Evolutionary conservation across 2,329 filamentous ascomycete species (phyloP).

Genomic region (Fusarium keratoplasticum): DNA sequence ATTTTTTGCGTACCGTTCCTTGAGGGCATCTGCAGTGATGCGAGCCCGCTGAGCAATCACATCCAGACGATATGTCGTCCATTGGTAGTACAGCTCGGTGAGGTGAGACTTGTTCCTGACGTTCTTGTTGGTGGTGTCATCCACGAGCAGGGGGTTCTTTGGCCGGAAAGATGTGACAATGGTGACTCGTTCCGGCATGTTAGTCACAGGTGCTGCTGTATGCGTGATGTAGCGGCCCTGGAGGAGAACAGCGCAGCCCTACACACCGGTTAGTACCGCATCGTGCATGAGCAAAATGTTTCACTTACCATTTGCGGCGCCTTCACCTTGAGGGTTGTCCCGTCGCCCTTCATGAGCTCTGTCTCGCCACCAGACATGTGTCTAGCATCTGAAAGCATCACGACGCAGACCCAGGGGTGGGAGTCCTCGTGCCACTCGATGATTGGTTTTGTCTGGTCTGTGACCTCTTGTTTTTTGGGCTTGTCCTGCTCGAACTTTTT

Average conservation of each 20-base stretch:
- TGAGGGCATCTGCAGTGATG: conserved; percentile 33
- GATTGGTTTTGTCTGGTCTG: conserved; percentile 33
- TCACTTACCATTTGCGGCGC: conserved; percentile 38
- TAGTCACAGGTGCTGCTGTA: conserved; percentile 54
- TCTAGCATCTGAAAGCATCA: conserved; percentile 61
- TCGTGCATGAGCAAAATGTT: background rate
- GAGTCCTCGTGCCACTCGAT: conserved; percentile 61
- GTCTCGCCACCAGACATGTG: conserved; percentile 58
- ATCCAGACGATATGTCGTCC: conserved; percentile 44
- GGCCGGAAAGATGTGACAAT: conserved; percentile 60
- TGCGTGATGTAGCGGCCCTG: conserved; percentile 60
- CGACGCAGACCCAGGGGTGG: conserved; percentile 63
- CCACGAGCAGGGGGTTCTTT: conserved; percentile 52
- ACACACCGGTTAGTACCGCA: background rate
- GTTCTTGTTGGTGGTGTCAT: conserved; percentile 54
- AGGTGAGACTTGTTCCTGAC: conserved; percentile 42
- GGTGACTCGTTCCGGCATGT: conserved; percentile 57
- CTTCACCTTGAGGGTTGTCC: conserved; percentile 40
- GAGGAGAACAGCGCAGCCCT: conserved; percentile 57
- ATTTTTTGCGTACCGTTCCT: conserved; percentile 39
- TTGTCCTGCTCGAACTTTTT: conserved; percentile 21
- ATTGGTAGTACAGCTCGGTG: conserved; percentile 46
- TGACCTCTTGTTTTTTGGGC: conserved; percentile 18
- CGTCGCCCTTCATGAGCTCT: conserved; percentile 41
- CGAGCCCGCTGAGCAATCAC: conserved; percentile 36